These are phyloP conservation scores for Strobilomyces echinocephalus DNA, from an alignment of 768 basidiomycete species.

Conservation along the genomic window DNA sequence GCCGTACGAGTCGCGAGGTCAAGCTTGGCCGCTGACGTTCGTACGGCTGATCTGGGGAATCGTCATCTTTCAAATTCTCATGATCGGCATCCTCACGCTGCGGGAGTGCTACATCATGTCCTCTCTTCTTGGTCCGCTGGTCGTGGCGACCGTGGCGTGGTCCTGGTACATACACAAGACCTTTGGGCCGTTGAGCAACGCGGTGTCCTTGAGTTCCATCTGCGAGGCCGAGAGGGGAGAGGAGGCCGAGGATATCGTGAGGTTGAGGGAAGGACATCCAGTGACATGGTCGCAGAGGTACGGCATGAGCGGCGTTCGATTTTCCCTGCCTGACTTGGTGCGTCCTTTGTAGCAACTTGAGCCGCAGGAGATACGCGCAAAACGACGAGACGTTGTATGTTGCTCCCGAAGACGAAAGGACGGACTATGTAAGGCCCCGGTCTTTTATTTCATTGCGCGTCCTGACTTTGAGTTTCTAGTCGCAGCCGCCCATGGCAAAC, in stretches of 20 bases:
- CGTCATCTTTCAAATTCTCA: conserved; percentile 90
- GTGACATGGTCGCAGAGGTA: conserved; percentile 89
- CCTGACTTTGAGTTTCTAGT: conserved; percentile 40
- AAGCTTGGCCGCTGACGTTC: conserved; percentile 97
- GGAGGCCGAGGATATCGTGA: conserved; percentile 72
- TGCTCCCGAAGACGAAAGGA: conserved; percentile 88
- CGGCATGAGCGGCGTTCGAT: not conserved
- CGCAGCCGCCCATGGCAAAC: conserved; percentile 94
- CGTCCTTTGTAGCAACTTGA: conserved; percentile 60
- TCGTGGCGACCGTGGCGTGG: conserved; percentile 73
- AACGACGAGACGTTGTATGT: conserved; percentile 95
- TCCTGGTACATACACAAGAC: conserved; percentile 68
- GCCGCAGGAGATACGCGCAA: conserved; percentile 81
- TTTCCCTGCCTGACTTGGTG: not conserved
- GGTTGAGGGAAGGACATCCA: conserved; percentile 75
- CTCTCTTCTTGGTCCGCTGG: conserved; percentile 67
- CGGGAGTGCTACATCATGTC: conserved; percentile 54
- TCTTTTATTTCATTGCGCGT: not conserved
- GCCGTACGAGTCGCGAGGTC: conserved; percentile 94
- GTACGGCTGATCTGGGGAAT: conserved; percentile 89
- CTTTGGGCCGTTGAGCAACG: conserved; percentile 72
- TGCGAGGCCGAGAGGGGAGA: conserved; percentile 89
- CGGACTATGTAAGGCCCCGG: conserved; percentile 70
- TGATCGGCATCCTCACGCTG: conserved; percentile 91
- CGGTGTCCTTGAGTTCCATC: conserved; percentile 80